Evolutionary conservation across 148 eudicot species (phyloP).

Genomic region (Persicaria maculosa): DNA sequence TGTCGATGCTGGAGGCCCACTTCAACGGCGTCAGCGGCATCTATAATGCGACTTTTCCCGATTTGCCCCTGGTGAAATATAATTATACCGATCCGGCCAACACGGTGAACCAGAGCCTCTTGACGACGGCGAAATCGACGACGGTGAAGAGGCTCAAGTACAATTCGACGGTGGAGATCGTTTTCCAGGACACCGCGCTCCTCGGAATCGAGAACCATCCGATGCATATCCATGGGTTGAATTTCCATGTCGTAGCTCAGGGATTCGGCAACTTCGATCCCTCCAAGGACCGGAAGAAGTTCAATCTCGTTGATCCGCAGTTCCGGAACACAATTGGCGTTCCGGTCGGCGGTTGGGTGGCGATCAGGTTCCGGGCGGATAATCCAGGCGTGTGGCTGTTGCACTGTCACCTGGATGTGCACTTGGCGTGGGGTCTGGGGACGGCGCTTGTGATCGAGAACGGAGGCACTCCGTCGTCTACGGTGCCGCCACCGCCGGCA

Average conservation of each 20-base stretch:
- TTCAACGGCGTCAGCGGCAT: conserved; percentile 27
- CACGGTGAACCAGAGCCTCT: conserved; percentile 18
- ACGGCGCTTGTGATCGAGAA: conserved; percentile 52
- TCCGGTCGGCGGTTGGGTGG: conserved; percentile 64
- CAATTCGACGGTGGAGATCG: conserved; percentile 37
- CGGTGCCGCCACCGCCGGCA: background rate
- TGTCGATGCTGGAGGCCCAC: conserved; percentile 44
- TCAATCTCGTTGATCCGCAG: conserved; percentile 39
- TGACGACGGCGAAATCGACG: background rate
- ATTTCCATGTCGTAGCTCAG: conserved; percentile 35
- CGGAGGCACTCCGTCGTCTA: conserved; percentile 25
- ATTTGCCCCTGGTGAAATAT: conserved; percentile 33
- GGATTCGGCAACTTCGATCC: conserved; percentile 44
- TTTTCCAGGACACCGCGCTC: conserved; percentile 30
- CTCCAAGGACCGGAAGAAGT: conserved; percentile 25
- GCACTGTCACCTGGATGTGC: conserved; percentile 69
- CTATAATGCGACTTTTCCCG: conserved; percentile 48
- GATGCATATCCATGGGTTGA: conserved; percentile 43
- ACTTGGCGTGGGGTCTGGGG: conserved; percentile 50
- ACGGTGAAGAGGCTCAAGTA: conserved; percentile 31
- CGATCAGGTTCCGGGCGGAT: conserved; percentile 55
- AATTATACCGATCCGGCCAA: conserved; percentile 39
- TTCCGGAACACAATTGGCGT: conserved; percentile 53
- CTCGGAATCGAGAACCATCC: too few relatives aligned
- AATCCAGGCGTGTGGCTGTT: conserved; percentile 78